Base-by-base conservation (phyloP, 2,329 filamentous ascomycete genomes). In the Botryotinia calthae region DNA sequence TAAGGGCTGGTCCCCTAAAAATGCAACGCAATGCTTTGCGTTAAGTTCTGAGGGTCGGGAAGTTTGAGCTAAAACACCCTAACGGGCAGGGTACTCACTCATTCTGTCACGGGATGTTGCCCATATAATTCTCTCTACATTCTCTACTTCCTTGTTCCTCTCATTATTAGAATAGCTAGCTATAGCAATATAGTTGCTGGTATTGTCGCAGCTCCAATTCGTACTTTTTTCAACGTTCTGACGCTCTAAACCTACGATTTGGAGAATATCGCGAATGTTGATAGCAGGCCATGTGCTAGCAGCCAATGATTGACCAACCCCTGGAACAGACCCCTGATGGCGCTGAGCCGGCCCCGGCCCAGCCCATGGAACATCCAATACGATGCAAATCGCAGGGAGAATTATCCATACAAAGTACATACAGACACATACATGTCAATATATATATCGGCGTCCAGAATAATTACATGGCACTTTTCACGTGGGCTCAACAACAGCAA, bases 51-150 rank as follows among this genome's bases (percentile, higher is more conserved):
- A 68, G 70, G 63, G 51, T 68, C 34, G 40, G 70, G 65, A 44
- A 67, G 51, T 61, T 56, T 54, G 56, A 72, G 48, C 63, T 72
- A 72, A 68, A 68, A 61, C 20, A 46, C 20, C 51, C 63, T 42
- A 54, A 48, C 31, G 46, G 37, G 40, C 31, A 68, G 37, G 63
- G 63, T 42, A 72, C 70, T 72, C 70, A 72, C 70, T 72, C 70
- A 72, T 72, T 72, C 42, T 68, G 48, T 68, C 54, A 72, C 70
- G 65, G 48, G 65, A 68, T 68, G 28, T 48, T 37, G 54, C 40
- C 42, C 48, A 63, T 64, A 34, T 64, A 56, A 40, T 42, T 34
- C 51, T 34, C 63, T 51, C 70, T 59, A 59, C 63, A 72, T 68
- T 40, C 51, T 72, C 42, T 48, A 46, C 54, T 25, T 42, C 44